Evolutionary conservation across 2,329 filamentous ascomycete genomes (phyloP), one percentile per base, ranked within the genome.

Genomic region (Huntiella savannae): DNA sequence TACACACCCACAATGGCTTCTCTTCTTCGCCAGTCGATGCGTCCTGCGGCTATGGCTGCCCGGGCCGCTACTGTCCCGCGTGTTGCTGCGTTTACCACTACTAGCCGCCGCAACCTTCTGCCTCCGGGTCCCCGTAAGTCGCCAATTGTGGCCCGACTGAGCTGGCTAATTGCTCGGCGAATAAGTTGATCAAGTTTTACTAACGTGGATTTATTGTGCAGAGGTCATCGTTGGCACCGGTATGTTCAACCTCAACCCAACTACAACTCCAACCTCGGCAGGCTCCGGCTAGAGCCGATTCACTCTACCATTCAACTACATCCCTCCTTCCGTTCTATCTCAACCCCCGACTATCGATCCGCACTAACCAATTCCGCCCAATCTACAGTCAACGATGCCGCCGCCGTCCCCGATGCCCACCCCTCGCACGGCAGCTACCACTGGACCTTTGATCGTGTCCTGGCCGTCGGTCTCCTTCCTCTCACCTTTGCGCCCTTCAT

Each of bases 361-460:
- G 10, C 33, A 12, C 11, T 43, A 11, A n/a, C 22, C 22, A 28
- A 28, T 8, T 10, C 22, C 22, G 15, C 40, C 32, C 32, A 16
- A 40, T 41, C 17, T 28, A 12, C 57, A 81, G 85, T 87, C 60
- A 98, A 98, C 66, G 87, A 96, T 58, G 75, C 91, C 47, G 82
- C 75, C 32, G 75, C 75, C 35, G 64, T 94, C 17, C 87, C 86
- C 40, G 60, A 73, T 16, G 65, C 83, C 45, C 75, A 73, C 55
- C 77, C 88, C 37, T 69, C 77, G 47, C 84, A 98, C 67, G 91
- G 91, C 56, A 92, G 82, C 63, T 98, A 96, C 70, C 91, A 98
- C 74, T 98, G 91, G 91, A 83, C 82, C 50, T 94, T 94, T 58
- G 91, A 98, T 71, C 86, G 84, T 59, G 61, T 85, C 48, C 67